Evolutionary conservation across 192 early-diverging fungal species (phyloP).

Genomic region (Coemansia sp.): DNA sequence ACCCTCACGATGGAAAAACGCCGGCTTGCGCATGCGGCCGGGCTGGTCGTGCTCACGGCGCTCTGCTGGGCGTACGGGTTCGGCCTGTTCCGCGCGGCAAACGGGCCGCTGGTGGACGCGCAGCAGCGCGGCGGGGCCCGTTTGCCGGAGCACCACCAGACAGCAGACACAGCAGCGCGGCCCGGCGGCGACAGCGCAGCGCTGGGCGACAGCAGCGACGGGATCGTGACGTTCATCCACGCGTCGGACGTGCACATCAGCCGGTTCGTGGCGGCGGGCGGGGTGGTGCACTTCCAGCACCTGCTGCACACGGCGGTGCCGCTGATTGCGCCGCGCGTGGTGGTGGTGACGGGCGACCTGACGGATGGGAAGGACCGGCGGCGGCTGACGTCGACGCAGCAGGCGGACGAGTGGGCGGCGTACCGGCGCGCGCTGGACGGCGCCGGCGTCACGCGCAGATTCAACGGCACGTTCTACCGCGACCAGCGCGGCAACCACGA

Average conservation of each 20-base stretch:
- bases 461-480: slow-evolving; percentile 68
- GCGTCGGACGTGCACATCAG: slow-evolving; percentile 89
- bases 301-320: slow-evolving; percentile 75
- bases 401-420: slow-evolving; percentile 76
- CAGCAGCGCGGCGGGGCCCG: neutral
- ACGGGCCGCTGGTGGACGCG: slow-evolving; percentile 19
- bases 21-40: slow-evolving; percentile 19
- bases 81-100: slow-evolving; percentile 35
- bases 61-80: slow-evolving; percentile 49
- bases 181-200: slow-evolving; percentile 6
- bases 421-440: slow-evolving; percentile 66
- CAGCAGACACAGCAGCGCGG: no score
- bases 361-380: slow-evolving; percentile 81
- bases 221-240: slow-evolving; percentile 72
- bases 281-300: slow-evolving; percentile 73
- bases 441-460: slow-evolving; percentile 48
- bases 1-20: slow-evolving; percentile 14
- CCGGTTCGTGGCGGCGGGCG: slow-evolving; percentile 62
- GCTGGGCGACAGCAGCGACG: slow-evolving; percentile 59
- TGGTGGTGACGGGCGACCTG: slow-evolving; percentile 82
- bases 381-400: slow-evolving; percentile 69
- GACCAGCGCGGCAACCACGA: slow-evolving; percentile 96
- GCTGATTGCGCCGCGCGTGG: slow-evolving; percentile 73
- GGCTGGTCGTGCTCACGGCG: slow-evolving; percentile 28
- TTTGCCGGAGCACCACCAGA: neutral